Percentiles rank a stretch among this genome's conserved stretches.
Conservation (phyloP, 352 stramenopile species). For the Phytopythium sindhum region DNA sequence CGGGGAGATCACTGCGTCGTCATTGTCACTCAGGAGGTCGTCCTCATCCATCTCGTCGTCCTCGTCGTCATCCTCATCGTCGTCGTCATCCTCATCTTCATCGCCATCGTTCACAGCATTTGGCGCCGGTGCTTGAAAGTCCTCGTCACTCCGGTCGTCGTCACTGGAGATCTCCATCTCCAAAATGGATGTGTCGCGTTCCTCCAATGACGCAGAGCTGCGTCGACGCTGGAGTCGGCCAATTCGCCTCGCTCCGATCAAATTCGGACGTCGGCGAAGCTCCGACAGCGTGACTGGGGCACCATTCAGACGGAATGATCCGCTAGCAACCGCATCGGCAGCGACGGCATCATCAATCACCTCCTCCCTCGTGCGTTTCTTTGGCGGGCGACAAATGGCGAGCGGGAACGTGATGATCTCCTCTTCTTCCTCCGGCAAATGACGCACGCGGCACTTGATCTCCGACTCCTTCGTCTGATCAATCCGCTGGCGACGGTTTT, state of each 20-base stretch:
- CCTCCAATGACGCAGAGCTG: constrained; percentile 46
- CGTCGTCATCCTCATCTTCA: constrained; percentile 52
- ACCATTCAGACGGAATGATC: constrained; percentile 69
- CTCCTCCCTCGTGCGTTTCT: constrained; percentile 7
- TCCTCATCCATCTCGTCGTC: constrained; percentile 49
- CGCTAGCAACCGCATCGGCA: constrained; percentile 20
- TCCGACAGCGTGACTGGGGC: constrained; percentile 71
- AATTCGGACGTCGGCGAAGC: constrained; percentile 38
- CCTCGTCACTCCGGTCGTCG: constrained; percentile 83
- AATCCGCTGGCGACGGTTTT: constrained; percentile 58
- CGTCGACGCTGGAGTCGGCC: constrained; percentile 24
- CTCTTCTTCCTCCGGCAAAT: constrained; percentile 36
- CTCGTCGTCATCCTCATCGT: constrained; percentile 46
- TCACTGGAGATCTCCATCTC: constrained; percentile 86
- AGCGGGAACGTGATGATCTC: constrained; percentile 52
- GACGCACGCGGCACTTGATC: constrained; percentile 53
- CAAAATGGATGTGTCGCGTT: constrained; percentile 80
- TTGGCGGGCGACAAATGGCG: constrained; percentile 21
- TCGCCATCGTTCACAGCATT: constrained; percentile 49
- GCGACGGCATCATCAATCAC: constrained; percentile 13
- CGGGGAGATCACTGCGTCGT: constrained; percentile 31
- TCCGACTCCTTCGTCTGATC: constrained; percentile 70
- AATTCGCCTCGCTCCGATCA: constrained; percentile 20
- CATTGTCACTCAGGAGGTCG: constrained; percentile 47
- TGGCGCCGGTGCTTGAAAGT: constrained; percentile 64